A percentile compares a stretch with the other conserved stretches of the same genome.
Conservation (phyloP, 352 stramenopile genomes). For the Phytophthora cactorum region DNA sequence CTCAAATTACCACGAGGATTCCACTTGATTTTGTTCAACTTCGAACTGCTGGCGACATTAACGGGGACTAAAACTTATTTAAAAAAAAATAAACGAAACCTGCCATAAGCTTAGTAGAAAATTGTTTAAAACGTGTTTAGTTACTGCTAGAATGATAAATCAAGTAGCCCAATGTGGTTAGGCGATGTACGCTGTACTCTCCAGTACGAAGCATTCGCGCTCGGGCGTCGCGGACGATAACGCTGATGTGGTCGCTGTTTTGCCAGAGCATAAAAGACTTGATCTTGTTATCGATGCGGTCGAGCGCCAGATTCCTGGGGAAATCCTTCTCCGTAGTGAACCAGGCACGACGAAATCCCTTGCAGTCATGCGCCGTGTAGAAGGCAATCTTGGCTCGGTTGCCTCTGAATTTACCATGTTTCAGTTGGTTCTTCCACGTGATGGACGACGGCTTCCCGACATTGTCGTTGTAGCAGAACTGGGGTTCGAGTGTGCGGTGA, state of each 20-base stretch:
- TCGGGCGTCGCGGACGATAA: background rate
- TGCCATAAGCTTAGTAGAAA: conserved; percentile 13
- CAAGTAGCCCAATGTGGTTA: too few species aligned
- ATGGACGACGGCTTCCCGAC: conserved; percentile 31
- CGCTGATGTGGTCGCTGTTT: background rate
- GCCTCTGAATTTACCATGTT: conserved; percentile 2
- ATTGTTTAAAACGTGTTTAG: too few species aligned
- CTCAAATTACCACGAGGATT: background rate
- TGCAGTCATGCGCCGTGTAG: conserved; percentile 34
- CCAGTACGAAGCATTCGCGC: background rate
- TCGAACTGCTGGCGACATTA: too few species aligned
- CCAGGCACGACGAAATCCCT: conserved; percentile 13
- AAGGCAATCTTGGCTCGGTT: conserved; percentile 34
- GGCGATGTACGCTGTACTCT: too few species aligned
- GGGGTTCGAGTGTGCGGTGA: conserved; percentile 7
- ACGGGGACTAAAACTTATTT: too few species aligned
- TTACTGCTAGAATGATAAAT: too few species aligned
- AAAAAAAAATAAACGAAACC: background rate
- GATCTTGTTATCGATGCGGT: background rate
- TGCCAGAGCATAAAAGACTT: background rate
- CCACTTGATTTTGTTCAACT: too few species aligned
- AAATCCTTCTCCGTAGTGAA: background rate
- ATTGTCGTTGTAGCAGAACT: conserved; percentile 40
- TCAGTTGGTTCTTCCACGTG: conserved; percentile 25
- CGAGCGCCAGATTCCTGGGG: background rate